These are phyloP conservation scores for Cylindrotheca fusiformis DNA, from an alignment of 108 stramenopile genomes.

Conservation along the genomic window DNA sequence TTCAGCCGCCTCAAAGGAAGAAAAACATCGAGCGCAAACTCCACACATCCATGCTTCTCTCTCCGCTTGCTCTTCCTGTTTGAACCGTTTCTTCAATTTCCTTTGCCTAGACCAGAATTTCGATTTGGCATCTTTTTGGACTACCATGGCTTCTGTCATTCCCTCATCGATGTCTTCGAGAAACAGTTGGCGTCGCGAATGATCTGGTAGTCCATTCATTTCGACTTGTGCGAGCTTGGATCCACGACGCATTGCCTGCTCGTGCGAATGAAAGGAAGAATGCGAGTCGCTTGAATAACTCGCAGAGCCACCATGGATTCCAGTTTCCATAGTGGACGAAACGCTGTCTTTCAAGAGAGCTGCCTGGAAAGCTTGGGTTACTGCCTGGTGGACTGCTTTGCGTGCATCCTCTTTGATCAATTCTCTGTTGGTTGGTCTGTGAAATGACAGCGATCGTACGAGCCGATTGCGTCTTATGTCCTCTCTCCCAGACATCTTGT, in stretches of 20 bases:
- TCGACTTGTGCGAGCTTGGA: background rate
- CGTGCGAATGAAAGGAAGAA: conserved; percentile 18
- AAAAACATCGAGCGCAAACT: conserved; percentile 63
- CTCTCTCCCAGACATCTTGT: too few species aligned
- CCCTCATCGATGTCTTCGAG: background rate
- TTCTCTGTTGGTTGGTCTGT: too few species aligned
- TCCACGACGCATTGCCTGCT: conserved; percentile 21
- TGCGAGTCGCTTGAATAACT: conserved; percentile 1
- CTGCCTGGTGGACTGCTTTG: background rate
- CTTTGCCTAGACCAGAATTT: background rate
- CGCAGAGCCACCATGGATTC: background rate
- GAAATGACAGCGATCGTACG: too few species aligned
- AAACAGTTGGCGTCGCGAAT: background rate
- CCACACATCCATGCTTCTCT: conserved; percentile 76
- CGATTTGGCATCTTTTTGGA: background rate
- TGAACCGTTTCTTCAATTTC: conserved; percentile 8
- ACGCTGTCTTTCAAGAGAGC: too few species aligned
- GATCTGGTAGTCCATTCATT: conserved; percentile 2
- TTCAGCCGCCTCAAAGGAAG: conserved; percentile 48
- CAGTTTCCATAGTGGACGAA: too few species aligned
- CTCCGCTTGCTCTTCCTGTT: background rate
- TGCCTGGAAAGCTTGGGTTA: background rate
- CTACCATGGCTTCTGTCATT: background rate
- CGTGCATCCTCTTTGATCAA: background rate
- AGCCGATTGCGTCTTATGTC: too few species aligned